Base-by-base conservation (phyloP, 306 rosid species). In the Rosa multiflora region DNA sequence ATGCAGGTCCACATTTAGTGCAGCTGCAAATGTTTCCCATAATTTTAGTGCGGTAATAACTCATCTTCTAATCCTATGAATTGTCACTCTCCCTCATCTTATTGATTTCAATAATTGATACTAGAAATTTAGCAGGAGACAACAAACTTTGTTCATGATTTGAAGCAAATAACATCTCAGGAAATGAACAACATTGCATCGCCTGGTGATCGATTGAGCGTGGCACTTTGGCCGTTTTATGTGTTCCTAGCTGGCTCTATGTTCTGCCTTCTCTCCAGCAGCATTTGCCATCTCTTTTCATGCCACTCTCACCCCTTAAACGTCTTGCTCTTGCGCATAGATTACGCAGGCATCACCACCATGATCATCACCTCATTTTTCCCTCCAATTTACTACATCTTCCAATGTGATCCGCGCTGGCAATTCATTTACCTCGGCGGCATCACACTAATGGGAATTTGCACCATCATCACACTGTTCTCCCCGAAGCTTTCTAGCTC, bases 281-380 rank as follows among this genome's bases (percentile, higher is more conserved):
- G 90, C 89, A 81, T 82, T 26, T 95, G 99, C 85, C 99, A 95
- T 87, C 96, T 95, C 76, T 95, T 95, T 64, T 95, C 89, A 3
- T 95, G 99, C 74, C 98, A 95, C 80, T 92, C 98, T 9, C 92
- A 73, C 68, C 70, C 74, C 17, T 56, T 93, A 17, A 95, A 87
- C 88, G 72, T 89, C 42, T 66, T 88, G 18, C 86, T 95, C 9
- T 58, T 93, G 51, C 63, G 97, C 82, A 78, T 92, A 2, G 99
- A 95, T 82, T 95, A 90, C 53, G 89, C 88, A 0, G 99, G 99
- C 10, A 95, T 95, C 72, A 81, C 89, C 58, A 85, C 82, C 53
- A 95, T 95, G 99, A 95, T 95, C 88, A 93, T 95, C 82, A 90
- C 99, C 80, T 95, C 99, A 14, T 95, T 95, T 5, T 91, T 93